Evolutionary conservation across 305 asterid species (phyloP).

Genomic region (Salvia sclarea): DNA sequence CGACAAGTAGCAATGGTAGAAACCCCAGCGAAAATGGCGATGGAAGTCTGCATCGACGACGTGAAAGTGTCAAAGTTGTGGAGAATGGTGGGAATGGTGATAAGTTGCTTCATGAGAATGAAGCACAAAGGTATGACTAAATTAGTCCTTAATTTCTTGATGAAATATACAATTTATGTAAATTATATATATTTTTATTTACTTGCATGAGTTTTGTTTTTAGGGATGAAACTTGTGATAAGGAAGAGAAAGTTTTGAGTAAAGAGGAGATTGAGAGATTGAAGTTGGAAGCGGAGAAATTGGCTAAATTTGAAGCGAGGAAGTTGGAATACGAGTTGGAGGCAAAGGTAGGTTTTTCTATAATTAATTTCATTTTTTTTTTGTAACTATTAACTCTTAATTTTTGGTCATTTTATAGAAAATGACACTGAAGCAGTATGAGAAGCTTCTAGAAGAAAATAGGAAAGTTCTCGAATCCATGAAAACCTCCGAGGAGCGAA

Average conservation of each 20-base stretch:
- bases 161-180: background rate
- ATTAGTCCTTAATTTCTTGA: background rate
- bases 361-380: background rate
- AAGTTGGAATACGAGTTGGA: constrained; percentile 1
- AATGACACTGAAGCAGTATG: constrained; percentile 28
- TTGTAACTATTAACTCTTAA: background rate
- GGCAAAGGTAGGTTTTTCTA: background rate
- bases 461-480: constrained; percentile 10
- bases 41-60: too few species aligned
- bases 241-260: background rate
- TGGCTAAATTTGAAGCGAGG: background rate
- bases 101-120: too few species aligned
- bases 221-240: background rate
- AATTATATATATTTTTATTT: background rate
- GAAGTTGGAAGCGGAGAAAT: background rate
- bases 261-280: background rate
- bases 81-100: too few species aligned
- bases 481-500: background rate
- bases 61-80: too few species aligned
- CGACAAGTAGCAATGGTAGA: too few species aligned
- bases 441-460: constrained; percentile 21
- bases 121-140: too few species aligned
- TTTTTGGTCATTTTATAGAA: background rate
- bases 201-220: background rate
- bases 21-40: too few species aligned